Conservation (phyloP, 768 basidiomycete species). For the Suillus tomentosus region DNA sequence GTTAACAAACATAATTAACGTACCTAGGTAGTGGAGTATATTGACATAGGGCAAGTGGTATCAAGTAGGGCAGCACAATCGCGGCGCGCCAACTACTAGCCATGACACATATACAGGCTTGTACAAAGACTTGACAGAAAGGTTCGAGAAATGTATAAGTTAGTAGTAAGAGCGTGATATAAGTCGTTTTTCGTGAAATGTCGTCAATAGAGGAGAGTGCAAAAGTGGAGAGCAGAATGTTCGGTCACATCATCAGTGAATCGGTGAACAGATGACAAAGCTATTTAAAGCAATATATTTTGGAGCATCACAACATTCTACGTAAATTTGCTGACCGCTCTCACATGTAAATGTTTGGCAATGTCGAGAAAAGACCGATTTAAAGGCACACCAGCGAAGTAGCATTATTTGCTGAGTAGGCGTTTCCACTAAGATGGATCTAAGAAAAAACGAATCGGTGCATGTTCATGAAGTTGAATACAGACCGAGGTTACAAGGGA, state of each 20-base stretch:
- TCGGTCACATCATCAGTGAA: neutral
- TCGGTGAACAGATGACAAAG: no score
- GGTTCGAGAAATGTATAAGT: slow-evolving; percentile 16
- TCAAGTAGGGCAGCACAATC: slow-evolving; percentile 18
- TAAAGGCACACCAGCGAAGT: no score
- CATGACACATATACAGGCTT: slow-evolving; percentile 15
- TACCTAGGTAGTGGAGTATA: slow-evolving; percentile 30
- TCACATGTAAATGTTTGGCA: no score
- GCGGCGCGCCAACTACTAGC: slow-evolving; percentile 5
- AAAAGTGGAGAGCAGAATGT: neutral
- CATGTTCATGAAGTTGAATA: no score
- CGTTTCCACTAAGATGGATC: no score
- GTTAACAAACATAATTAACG: slow-evolving; percentile 1
- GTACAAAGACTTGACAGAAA: neutral
- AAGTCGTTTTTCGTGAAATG: slow-evolving; percentile 4
- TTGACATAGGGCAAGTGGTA: slow-evolving; percentile 21
- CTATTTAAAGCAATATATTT: no score
- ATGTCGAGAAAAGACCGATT: no score
- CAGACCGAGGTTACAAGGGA: no score
- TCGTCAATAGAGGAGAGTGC: neutral
- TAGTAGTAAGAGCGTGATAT: slow-evolving; percentile 10
- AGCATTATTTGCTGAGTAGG: no score
- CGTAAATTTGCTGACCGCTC: no score
- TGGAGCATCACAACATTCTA: no score
- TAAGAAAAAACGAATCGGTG: no score